phyloP scores from a whole-genome alignment of 2,329 filamentous ascomycete species.

The Huntiella bhutanensis region DNA sequence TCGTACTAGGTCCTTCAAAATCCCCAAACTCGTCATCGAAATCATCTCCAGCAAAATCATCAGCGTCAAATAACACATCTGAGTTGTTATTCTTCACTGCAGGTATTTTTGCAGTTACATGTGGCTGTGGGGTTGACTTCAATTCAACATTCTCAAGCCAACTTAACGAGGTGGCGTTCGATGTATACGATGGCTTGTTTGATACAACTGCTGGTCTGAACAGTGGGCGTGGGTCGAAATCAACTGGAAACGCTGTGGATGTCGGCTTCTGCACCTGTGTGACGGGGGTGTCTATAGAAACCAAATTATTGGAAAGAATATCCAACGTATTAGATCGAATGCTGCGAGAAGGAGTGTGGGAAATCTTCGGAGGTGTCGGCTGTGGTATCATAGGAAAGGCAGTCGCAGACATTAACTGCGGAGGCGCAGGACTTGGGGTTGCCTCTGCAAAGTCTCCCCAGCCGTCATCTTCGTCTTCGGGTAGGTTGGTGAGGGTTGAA shows the following conservation, averaged over 20 bases:
- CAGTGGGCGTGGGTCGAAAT: too few species aligned
- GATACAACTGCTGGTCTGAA: background rate
- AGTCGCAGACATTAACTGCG: background rate
- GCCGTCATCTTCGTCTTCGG: constrained; percentile 36
- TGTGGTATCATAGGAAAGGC: background rate
- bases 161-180: constrained; percentile 10
- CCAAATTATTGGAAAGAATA: constrained; percentile 31
- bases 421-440: constrained; percentile 2
- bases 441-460: constrained; percentile 52
- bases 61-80: constrained; percentile 49
- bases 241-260: too few species aligned
- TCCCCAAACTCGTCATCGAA: constrained; percentile 27
- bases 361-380: background rate
- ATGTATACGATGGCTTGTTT: background rate
- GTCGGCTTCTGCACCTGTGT: too few species aligned
- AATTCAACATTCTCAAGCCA: constrained; percentile 6
- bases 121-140: constrained; percentile 4
- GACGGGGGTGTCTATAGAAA: background rate
- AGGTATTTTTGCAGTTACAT: too few species aligned
- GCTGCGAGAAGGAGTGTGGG: constrained; percentile 11
- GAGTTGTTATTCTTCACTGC: constrained; percentile 17
- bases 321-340: constrained; percentile 33
- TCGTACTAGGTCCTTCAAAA: constrained; percentile 20
- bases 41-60: constrained; percentile 25
- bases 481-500: constrained; percentile 3